These are phyloP conservation scores for Suillus spraguei DNA, from an alignment of 768 basidiomycete species.

Conservation along the genomic window DNA sequence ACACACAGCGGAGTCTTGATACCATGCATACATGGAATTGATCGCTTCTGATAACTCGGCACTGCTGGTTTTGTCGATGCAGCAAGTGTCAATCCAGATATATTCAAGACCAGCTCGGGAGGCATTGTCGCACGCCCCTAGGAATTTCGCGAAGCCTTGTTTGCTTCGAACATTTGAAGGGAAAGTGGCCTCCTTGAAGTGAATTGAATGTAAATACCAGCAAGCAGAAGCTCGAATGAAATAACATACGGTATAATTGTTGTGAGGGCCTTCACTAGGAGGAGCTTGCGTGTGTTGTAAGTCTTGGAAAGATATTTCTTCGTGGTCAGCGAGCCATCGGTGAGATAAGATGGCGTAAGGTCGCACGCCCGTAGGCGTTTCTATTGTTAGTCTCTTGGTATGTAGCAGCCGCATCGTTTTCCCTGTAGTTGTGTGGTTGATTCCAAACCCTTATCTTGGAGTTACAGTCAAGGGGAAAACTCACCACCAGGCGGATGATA, in stretches of 20 bases:
- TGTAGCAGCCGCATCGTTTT: conserved; percentile 4
- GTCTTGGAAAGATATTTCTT: conserved; percentile 15
- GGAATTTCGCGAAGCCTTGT: conserved; percentile 12
- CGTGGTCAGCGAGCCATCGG: conserved; percentile 4
- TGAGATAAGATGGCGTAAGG: conserved; percentile 11
- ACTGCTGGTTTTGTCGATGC: conserved; percentile 24
- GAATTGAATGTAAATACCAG: neutral
- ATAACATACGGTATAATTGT: neutral
- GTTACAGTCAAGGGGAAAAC: neutral
- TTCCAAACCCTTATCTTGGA: neutral
- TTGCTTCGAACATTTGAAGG: neutral
- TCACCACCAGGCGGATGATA: neutral
- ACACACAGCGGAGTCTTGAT: conserved; percentile 18
- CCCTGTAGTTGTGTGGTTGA: neutral
- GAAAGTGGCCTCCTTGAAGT: neutral
- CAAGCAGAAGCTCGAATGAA: neutral
- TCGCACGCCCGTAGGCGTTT: neutral
- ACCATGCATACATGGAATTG: conserved; percentile 25
- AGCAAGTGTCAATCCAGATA: conserved; percentile 23
- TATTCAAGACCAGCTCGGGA: conserved; percentile 9
- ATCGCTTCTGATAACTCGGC: conserved; percentile 24
- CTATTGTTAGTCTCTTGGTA: neutral
- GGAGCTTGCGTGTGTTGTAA: neutral
- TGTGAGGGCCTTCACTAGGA: neutral
- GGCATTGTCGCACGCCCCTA: conserved; percentile 7